These are phyloP conservation scores for Cyclotella kingstonii DNA, from an alignment of 108 stramenopile species.

Conservation along the genomic window DNA sequence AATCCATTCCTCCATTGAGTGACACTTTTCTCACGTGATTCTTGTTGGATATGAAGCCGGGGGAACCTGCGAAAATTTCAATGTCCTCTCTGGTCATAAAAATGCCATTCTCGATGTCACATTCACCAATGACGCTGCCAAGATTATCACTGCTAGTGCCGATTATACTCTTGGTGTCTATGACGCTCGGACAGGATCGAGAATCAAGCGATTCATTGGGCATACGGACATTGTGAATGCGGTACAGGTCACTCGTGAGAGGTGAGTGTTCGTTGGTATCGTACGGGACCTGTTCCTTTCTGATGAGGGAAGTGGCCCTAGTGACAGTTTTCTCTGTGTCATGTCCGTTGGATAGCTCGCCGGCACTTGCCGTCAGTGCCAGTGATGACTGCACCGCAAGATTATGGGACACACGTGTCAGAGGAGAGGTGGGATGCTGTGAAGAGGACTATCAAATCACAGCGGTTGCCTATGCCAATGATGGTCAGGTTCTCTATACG, in stretches of 20 bases:
- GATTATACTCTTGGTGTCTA: constrained; percentile 78
- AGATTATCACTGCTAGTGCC: constrained; percentile 71
- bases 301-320: too few species aligned
- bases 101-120: constrained; percentile 84
- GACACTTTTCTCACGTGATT: not conserved
- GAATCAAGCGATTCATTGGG: constrained; percentile 59
- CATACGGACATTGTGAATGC: constrained; percentile 71
- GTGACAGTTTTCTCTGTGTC: not conserved
- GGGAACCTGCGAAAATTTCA: constrained; percentile 76
- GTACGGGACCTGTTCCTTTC: too few species aligned
- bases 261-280: constrained; percentile 23
- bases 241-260: constrained; percentile 34
- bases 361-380: constrained; percentile 58
- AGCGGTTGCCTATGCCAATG: constrained; percentile 66
- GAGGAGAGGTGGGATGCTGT: constrained; percentile 47
- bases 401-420: constrained; percentile 77
- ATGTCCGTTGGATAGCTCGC: constrained; percentile 9
- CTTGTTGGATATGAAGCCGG: constrained; percentile 10
- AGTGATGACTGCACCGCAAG: constrained; percentile 72
- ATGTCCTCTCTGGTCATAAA: constrained; percentile 82
- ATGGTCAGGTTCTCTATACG: constrained; percentile 68
- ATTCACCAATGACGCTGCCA: constrained; percentile 56
- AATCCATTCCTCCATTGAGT: not conserved
- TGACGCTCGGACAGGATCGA: constrained; percentile 60
- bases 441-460: constrained; percentile 71